Evolutionary conservation across 2,329 filamentous ascomycete genomes (phyloP).

Genomic region (Magnaporthales sp.): DNA sequence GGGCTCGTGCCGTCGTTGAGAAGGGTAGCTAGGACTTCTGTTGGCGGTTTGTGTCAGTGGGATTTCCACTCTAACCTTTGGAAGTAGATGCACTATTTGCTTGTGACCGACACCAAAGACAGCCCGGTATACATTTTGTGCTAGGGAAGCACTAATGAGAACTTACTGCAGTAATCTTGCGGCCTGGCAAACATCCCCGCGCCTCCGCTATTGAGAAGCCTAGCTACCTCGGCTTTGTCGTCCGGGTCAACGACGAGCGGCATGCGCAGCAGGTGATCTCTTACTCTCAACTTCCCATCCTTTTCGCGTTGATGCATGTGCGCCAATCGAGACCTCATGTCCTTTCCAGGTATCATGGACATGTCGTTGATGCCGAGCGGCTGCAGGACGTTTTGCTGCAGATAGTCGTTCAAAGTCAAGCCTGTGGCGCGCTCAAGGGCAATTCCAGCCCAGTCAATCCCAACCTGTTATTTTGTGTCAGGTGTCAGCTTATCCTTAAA

Average conservation of each 20-base stretch:
- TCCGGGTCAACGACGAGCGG: not conserved
- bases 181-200: slow-evolving; percentile 33
- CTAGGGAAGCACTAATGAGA: too few species aligned
- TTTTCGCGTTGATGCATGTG: not conserved
- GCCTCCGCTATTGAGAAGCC: slow-evolving; percentile 29
- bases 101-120: too few species aligned
- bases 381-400: slow-evolving; percentile 31
- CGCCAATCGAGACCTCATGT: not conserved
- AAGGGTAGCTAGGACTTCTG: slow-evolving; percentile 44
- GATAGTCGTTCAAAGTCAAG: slow-evolving; percentile 28
- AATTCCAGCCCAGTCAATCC: slow-evolving; percentile 35
- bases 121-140: too few species aligned
- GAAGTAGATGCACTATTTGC: too few species aligned
- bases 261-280: not conserved
- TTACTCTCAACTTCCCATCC: not conserved
- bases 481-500: too few species aligned
- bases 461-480: slow-evolving; percentile 1
- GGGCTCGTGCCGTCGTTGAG: slow-evolving; percentile 55
- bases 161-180: slow-evolving; percentile 24
- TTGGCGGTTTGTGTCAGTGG: not conserved
- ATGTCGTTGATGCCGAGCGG: slow-evolving; percentile 27
- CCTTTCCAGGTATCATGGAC: not conserved
- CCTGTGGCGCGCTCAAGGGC: not conserved
- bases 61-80: too few species aligned
- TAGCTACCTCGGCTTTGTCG: not conserved